Percentiles rank a stretch among this genome's conserved stretches.
Evolutionary conservation across 2,329 filamentous ascomycete genomes (phyloP).

Genomic region (Oidium heveae): DNA sequence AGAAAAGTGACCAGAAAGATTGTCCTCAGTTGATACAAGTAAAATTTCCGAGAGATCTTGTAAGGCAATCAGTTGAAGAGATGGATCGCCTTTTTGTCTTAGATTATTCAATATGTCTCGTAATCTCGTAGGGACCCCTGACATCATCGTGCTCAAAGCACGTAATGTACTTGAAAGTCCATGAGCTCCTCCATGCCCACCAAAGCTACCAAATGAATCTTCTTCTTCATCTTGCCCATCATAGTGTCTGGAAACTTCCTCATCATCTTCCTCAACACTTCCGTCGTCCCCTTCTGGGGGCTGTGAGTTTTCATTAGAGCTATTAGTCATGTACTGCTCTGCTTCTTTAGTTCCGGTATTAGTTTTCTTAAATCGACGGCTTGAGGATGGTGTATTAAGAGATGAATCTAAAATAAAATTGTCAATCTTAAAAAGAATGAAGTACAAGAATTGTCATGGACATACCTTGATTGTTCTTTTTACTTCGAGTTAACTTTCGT

Average conservation of each 20-base stretch:
- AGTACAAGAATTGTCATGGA: neutral
- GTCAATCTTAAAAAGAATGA: too few relatives aligned
- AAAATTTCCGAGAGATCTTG: slow-evolving; percentile 85
- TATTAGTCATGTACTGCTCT: slow-evolving; percentile 40
- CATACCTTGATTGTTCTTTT: slow-evolving; percentile 31
- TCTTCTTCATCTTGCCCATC: slow-evolving; percentile 26
- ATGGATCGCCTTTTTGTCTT: slow-evolving; percentile 61
- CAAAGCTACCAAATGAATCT: slow-evolving; percentile 39
- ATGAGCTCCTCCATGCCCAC: slow-evolving; percentile 34
- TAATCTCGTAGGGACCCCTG: slow-evolving; percentile 54
- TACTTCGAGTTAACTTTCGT: slow-evolving; percentile 47
- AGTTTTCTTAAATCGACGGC: slow-evolving; percentile 24
- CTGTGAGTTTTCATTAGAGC: slow-evolving; percentile 7
- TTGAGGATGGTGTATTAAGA: slow-evolving; percentile 9
- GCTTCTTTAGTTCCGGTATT: slow-evolving; percentile 32
- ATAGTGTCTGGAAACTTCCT: slow-evolving; percentile 27
- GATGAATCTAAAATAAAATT: slow-evolving; percentile 13
- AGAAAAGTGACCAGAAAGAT: slow-evolving; percentile 79
- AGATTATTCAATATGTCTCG: slow-evolving; percentile 54
- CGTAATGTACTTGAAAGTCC: slow-evolving; percentile 59
- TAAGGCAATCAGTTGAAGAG: slow-evolving; percentile 71
- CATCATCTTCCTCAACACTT: slow-evolving; percentile 33
- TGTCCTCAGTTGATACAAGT: slow-evolving; percentile 88
- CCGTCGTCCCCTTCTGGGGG: slow-evolving; percentile 20
- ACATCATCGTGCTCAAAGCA: slow-evolving; percentile 79